Base-by-base conservation (phyloP, 192 early-diverging fungal species). In the Backusella luteola region DNA sequence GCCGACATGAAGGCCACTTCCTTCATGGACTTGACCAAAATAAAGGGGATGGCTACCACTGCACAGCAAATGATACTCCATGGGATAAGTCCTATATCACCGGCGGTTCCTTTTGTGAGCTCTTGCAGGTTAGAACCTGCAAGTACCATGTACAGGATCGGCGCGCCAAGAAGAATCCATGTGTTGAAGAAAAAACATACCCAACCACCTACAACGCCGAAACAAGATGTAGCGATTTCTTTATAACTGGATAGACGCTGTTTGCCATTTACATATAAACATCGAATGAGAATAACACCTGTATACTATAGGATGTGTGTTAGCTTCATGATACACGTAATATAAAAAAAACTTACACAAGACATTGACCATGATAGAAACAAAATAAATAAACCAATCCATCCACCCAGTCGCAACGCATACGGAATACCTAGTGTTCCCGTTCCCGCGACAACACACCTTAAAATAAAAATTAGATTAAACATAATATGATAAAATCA, bases 351-450 rank as follows among this genome's bases (percentile, higher is more conserved):
- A 49, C 46, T n/a, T 49, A 49, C 46, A 29, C 87, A 68, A 15
- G 91, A 89, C 73, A 93, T 91, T 5, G 89, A 71, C 41, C 90
- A 91, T 1, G 93, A 89, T 41, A 94, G 84, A 21, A 90, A 44
- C 36, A 96, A 83, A 75, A 95, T 83, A n/a, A 89, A 75, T 7
- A 92, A 71, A 38, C 91, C 91, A 32, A 90, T 80, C 95, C 95
- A 96, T 0, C 95, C 95, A 71, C 90, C 88, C 41, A 90, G 83
- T 44, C 79, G 86, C 17, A 96, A 85, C 5, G 94, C 91, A 77
- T 91, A 95, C 2, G 95, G 95, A 21, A 96, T 85, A 77, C 94
- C 94, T 29, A 95, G 87, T 32, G 93, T 89, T 14, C 95, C 95
- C 9, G 91, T 92, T 44, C 94, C 94, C 14, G 93, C 93, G 19